phyloP scores from a whole-genome alignment of 2,329 filamentous ascomycete species.

The Pseudogymnoascus sp. region DNA sequence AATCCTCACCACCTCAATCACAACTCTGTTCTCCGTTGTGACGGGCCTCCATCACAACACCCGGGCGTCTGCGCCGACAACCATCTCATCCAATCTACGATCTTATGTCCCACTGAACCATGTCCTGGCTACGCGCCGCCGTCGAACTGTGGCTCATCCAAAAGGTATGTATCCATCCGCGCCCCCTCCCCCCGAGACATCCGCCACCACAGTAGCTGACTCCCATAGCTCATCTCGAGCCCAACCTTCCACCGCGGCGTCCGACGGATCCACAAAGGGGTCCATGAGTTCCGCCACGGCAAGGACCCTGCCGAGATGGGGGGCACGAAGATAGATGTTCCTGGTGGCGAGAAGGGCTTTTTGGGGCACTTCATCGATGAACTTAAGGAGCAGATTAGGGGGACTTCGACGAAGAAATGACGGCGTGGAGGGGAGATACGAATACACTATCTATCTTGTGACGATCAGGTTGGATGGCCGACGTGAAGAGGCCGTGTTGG shows the following conservation, averaged over 20 bases:
- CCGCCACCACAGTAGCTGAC: slow-evolving; percentile 5
- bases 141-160: not conserved
- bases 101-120: not conserved
- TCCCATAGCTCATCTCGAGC: slow-evolving; percentile 42
- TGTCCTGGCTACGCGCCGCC: slow-evolving; percentile 1
- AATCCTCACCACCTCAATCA: not conserved
- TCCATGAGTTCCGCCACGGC: slow-evolving; percentile 35
- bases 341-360: slow-evolving; percentile 25
- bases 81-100: not conserved
- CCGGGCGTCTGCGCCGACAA: not conserved
- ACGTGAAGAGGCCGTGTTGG: not conserved
- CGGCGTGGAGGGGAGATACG: not conserved
- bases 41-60: not conserved
- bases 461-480: slow-evolving; percentile 1
- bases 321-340: slow-evolving; percentile 39
- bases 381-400: slow-evolving; percentile 38
- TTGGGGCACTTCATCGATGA: slow-evolving; percentile 47
- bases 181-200: not conserved
- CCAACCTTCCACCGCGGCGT: slow-evolving; percentile 48
- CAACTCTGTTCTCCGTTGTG: not conserved
- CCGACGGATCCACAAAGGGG: slow-evolving; percentile 38
- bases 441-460: slow-evolving; percentile 9
- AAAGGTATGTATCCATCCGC: not conserved
- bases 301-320: slow-evolving; percentile 43
- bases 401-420: slow-evolving; percentile 19